Evolutionary conservation across 2,329 filamentous ascomycete genomes (phyloP).

Genomic region (Sporothrix humicola): DNA sequence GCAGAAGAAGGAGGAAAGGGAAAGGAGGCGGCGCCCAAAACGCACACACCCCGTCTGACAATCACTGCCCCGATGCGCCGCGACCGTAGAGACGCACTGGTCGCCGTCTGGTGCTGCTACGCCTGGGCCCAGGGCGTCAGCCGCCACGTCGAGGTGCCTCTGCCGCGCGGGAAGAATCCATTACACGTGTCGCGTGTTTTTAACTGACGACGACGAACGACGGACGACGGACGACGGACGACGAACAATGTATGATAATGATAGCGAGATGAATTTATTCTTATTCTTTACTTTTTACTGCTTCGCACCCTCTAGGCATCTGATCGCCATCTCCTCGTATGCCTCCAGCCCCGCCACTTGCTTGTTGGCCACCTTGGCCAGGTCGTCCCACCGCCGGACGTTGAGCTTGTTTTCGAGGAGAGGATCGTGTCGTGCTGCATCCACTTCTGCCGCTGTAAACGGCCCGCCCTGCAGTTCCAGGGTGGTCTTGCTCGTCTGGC

Average conservation of each 20-base stretch:
- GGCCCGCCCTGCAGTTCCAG: constrained; percentile 27
- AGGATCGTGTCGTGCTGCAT: not conserved
- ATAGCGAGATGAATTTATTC: not conserved
- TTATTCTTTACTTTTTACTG: not conserved
- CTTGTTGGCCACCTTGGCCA: constrained; percentile 28
- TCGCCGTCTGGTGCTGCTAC: constrained; percentile 6
- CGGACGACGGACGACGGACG: too few relatives aligned
- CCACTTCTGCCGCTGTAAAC: not conserved
- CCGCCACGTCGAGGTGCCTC: constrained; percentile 13
- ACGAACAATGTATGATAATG: not conserved
- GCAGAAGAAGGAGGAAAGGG: not conserved
- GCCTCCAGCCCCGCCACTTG: too few relatives aligned
- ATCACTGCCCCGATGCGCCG: not conserved
- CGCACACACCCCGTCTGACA: not conserved
- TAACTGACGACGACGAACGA: too few relatives aligned
- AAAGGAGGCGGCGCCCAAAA: not conserved
- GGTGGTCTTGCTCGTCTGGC: constrained; percentile 25
- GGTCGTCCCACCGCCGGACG: constrained; percentile 31
- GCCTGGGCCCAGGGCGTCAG: constrained; percentile 5
- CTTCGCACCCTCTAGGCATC: not conserved
- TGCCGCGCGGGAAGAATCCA: constrained; percentile 3
- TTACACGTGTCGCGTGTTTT: not conserved
- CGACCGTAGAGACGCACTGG: not conserved
- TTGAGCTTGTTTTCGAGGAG: constrained; percentile 19
- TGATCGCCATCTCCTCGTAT: not conserved